phyloP scores from a whole-genome alignment of 164 flowering plant species.

The Buxus sempervirens region DNA sequence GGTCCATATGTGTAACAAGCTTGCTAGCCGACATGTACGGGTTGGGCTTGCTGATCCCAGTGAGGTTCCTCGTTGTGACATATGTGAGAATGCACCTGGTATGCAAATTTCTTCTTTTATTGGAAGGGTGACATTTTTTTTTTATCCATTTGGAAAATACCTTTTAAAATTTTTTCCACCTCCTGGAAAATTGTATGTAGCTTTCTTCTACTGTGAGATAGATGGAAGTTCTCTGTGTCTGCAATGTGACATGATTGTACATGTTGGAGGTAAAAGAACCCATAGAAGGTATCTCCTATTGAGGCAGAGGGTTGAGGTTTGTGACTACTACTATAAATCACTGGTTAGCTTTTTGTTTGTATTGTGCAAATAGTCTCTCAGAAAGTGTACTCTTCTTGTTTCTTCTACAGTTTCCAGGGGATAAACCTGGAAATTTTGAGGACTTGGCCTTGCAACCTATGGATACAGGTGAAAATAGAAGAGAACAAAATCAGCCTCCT shows the following conservation, averaged over 20 bases:
- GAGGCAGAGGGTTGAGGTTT: slow-evolving; percentile 92
- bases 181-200: slow-evolving; percentile 28
- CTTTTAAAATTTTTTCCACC: background rate
- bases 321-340: slow-evolving; percentile 19
- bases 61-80: slow-evolving; percentile 84
- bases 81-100: slow-evolving; percentile 94
- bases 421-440: slow-evolving; percentile 50
- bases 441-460: slow-evolving; percentile 37
- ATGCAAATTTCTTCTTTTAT: slow-evolving; percentile 1
- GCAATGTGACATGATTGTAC: slow-evolving; percentile 86
- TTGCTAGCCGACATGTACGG: slow-evolving; percentile 88
- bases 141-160: background rate
- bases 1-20: slow-evolving; percentile 98
- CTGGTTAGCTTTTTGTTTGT: background rate
- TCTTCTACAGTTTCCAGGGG: slow-evolving; percentile 77
- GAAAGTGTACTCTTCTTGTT: slow-evolving; percentile 1
- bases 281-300: slow-evolving; percentile 83
- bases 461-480: slow-evolving; percentile 34
- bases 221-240: slow-evolving; percentile 61
- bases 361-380: background rate
- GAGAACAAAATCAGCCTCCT: slow-evolving; percentile 35
- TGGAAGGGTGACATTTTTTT: background rate
- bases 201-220: slow-evolving; percentile 63
- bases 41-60: slow-evolving; percentile 85
- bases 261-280: slow-evolving; percentile 96